Base-by-base conservation (phyloP, 306 rosid species). In the Inga laurina region DNA sequence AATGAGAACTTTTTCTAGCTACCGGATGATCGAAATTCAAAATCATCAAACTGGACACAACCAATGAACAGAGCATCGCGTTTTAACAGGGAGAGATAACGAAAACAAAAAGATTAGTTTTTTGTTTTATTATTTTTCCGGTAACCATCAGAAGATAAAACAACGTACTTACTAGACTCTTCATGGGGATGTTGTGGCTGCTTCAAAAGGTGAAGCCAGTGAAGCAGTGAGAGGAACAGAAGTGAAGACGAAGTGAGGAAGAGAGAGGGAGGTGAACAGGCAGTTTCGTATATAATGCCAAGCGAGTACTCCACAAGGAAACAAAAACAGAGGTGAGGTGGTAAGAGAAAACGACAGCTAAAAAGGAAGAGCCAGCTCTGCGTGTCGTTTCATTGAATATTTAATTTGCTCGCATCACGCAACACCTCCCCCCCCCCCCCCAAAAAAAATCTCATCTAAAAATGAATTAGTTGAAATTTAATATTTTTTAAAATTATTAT, bases 91-190 rank as follows among this genome's bases (percentile, higher is more conserved):
- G 24, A 12, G 37, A 34, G 16, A 65, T 8, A 7, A 8, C 30
- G 10, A 65, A 2, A 34, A 16, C 27, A 7, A 22, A 62, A 62
- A 4, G 66, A 11, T 11, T 35, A 59, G 64, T 19, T 5, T 2
- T 22, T 65, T 27, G 30, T 62, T 62, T 3, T 30, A 3, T 5
- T 5, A 16, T 14, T 49, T 4, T 49, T 1, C 2, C 16, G 27
- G 32, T 24, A 14, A 4, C 19, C 9, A 27, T 74, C 9, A 16
- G 9, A 76, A 56, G 80, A 41, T 24, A 59, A 76, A 82, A 76
- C 82, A 87, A 87, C 90, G 88, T 88, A 85, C 90, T 87, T 82
- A 87, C 90, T 88, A 82, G 86, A 81, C 78, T 82, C 85, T 85
- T 85, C 90, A 88, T 88, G 65, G 45, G 81, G 78, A 15, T 70